phyloP scores from a whole-genome alignment of 306 rosid genomes.

The Vigna nakashimae region DNA sequence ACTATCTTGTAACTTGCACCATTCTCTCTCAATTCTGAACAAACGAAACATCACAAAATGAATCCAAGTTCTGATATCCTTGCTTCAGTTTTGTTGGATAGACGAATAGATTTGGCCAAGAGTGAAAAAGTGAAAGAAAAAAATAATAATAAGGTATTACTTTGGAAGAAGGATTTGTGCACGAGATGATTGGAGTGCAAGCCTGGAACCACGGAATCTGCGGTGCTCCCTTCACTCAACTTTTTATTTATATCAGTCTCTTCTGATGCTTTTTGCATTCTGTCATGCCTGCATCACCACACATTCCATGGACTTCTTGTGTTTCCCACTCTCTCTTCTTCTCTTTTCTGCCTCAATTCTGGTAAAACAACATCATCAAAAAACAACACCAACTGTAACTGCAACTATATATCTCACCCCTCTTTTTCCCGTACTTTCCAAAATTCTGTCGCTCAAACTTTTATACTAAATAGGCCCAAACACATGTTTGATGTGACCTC shows the following conservation, averaged over 20 bases:
- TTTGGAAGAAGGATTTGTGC: slow-evolving; percentile 75
- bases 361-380: not conserved
- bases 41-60: not conserved
- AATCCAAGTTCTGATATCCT: not conserved
- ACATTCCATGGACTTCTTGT: slow-evolving; percentile 60
- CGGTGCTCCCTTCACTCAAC: slow-evolving; percentile 61
- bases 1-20: slow-evolving; percentile 31
- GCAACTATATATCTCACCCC: no score
- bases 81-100: slow-evolving; percentile 11
- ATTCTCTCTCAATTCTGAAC: not conserved
- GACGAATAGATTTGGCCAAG: not conserved
- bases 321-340: slow-evolving; percentile 37
- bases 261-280: slow-evolving; percentile 18
- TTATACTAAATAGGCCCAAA: no score
- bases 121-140: slow-evolving; percentile 20
- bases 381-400: not conserved
- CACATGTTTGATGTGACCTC: no score
- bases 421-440: no score
- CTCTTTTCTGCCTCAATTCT: slow-evolving; percentile 10
- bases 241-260: not conserved
- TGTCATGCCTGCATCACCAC: slow-evolving; percentile 58
- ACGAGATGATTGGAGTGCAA: slow-evolving; percentile 85
- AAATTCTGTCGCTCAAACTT: no score
- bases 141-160: slow-evolving; percentile 57
- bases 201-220: slow-evolving; percentile 91